Percentiles rank a stretch among this genome's conserved stretches.
phyloP scores from a whole-genome alignment of 768 basidiomycete genomes.

The Russula olivacea region DNA sequence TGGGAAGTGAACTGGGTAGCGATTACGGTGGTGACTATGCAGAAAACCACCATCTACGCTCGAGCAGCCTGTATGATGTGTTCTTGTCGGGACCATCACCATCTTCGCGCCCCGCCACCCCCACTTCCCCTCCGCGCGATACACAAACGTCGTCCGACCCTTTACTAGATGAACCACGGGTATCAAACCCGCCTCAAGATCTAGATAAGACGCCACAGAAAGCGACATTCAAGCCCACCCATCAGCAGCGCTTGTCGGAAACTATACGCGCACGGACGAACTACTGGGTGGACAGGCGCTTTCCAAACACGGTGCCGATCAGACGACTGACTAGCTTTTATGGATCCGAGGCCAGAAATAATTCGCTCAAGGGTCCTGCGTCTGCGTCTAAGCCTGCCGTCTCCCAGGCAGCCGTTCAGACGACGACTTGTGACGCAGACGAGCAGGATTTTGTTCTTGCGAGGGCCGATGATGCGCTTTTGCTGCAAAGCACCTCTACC shows the following conservation, averaged over 20 bases:
- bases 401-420: constrained; percentile 11
- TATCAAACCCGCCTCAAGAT: constrained; percentile 19
- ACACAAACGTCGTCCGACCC: constrained; percentile 12
- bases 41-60: constrained; percentile 43
- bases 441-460: not conserved
- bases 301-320: constrained; percentile 32
- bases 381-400: not conserved
- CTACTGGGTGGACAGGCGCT: constrained; percentile 55
- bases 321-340: not conserved
- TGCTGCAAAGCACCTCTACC: not conserved
- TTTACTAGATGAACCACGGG: constrained; percentile 23
- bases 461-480: not conserved
- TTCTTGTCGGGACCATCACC: constrained; percentile 24
- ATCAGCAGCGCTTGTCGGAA: constrained; percentile 35
- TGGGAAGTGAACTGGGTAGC: constrained; percentile 55
- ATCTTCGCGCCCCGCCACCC: constrained; percentile 27
- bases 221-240: constrained; percentile 24
- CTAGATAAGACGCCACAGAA: constrained; percentile 23
- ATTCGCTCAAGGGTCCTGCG: not conserved
- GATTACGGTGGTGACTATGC: constrained; percentile 44
- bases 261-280: constrained; percentile 54
- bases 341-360: not conserved
- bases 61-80: constrained; percentile 52
- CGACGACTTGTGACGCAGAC: not conserved
- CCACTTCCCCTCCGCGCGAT: constrained; percentile 7